A percentile compares a stretch with the other conserved stretches of the same genome.
phyloP scores from a whole-genome alignment of 1,284 basidiomycete genomes.

The Tremellales sp. region DNA sequence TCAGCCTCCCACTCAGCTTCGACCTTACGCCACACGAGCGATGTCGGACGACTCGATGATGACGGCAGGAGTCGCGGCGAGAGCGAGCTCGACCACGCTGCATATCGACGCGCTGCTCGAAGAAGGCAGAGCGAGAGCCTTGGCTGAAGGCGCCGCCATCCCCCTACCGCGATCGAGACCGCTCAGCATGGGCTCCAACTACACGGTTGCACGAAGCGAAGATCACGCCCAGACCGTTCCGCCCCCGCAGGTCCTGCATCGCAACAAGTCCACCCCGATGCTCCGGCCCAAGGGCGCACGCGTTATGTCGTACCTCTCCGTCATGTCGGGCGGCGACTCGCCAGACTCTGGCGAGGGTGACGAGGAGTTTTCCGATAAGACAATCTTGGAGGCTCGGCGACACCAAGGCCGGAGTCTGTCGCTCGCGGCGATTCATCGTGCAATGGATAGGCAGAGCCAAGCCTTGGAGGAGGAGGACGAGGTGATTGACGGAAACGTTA shows the following conservation, averaged over 20 bases:
- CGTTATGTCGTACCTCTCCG: conserved; percentile 23
- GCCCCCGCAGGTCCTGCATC: not conserved
- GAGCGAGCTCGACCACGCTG: conserved; percentile 38
- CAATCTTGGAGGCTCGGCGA: conserved; percentile 27
- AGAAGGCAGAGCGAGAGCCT: conserved; percentile 27
- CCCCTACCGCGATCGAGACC: conserved; percentile 14
- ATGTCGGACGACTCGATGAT: conserved; percentile 11
- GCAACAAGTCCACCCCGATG: conserved; percentile 8
- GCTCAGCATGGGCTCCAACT: conserved; percentile 19
- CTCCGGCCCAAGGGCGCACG: conserved; percentile 19
- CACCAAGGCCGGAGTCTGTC: conserved; percentile 37
- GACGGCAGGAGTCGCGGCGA: conserved; percentile 15
- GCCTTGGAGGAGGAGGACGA: conserved; percentile 13
- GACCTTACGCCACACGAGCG: conserved; percentile 1
- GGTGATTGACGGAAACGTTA: conserved; percentile 8
- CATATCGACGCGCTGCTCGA: conserved; percentile 35
- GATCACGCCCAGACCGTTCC: conserved; percentile 1
- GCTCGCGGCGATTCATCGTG: conserved; percentile 34
- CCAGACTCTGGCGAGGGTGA: conserved; percentile 13
- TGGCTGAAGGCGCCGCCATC: conserved; percentile 15
- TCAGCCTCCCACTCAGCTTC: not conserved
- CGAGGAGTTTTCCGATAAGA: conserved; percentile 23
- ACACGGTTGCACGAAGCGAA: conserved; percentile 8
- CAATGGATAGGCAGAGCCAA: conserved; percentile 15
- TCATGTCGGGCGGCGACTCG: conserved; percentile 15